Percentiles rank a stretch among this genome's conserved stretches.
Conservation (phyloP, 345 rosid species). For the Pseudoturritis turrita region DNA sequence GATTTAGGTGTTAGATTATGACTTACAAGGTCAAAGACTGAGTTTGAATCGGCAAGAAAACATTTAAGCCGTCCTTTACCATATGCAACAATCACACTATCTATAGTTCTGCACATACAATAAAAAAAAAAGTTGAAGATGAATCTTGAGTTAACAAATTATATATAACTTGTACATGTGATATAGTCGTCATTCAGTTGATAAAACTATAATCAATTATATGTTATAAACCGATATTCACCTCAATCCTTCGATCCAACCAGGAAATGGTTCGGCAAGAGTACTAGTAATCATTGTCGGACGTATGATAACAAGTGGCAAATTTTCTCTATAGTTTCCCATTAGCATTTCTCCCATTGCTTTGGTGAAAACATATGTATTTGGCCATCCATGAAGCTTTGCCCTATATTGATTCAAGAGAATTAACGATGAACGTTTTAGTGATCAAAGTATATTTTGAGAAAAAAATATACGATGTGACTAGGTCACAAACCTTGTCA, state of each 20-base stretch:
- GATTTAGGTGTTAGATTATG: neutral
- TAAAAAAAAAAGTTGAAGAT: neutral
- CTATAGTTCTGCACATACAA: slow-evolving; percentile 52
- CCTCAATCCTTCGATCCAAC: slow-evolving; percentile 91
- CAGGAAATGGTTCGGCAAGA: slow-evolving; percentile 65
- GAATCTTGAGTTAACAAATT: neutral
- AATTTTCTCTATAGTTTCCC: slow-evolving; percentile 40
- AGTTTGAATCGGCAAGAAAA: slow-evolving; percentile 35
- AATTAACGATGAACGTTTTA: neutral
- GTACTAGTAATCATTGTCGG: slow-evolving; percentile 76
- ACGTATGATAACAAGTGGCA: slow-evolving; percentile 57
- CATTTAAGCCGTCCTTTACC: slow-evolving; percentile 51
- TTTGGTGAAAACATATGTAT: slow-evolving; percentile 78
- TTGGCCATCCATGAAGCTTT: slow-evolving; percentile 74
- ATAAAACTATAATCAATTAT: neutral
- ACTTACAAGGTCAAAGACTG: slow-evolving; percentile 53
- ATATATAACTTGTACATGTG: neutral
- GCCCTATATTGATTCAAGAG: slow-evolving; percentile 38
- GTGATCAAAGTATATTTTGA: neutral
- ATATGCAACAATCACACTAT: slow-evolving; percentile 39
- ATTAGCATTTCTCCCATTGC: slow-evolving; percentile 84
- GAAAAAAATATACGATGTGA: neutral
- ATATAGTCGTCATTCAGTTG: neutral
- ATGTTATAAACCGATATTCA: neutral
- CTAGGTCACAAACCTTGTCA: slow-evolving; percentile 19